Evolutionary conservation across 495 filamentous ascomycete genomes (phyloP).

Genomic region (Hypomontagnella monticulosa): DNA sequence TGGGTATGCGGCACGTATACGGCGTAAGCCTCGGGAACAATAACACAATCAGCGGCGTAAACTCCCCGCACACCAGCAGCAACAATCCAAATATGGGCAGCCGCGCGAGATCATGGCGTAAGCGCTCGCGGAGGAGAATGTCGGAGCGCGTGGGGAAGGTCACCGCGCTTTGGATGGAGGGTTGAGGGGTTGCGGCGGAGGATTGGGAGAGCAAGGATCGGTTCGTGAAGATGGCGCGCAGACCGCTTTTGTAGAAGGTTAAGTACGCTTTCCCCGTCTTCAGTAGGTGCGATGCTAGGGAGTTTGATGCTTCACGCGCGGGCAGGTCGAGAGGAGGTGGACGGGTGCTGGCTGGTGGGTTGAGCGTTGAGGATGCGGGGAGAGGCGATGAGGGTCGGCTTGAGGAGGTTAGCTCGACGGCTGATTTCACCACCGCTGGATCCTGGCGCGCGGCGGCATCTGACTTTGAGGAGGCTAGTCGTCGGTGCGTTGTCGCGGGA

Average conservation of each 20-base stretch:
- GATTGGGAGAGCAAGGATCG: constrained; percentile 58
- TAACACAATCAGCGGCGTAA: constrained; percentile 78
- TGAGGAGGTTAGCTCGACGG: constrained; percentile 6
- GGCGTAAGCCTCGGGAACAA: constrained; percentile 77
- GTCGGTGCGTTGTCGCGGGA: background rate
- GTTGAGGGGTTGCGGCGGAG: constrained; percentile 32
- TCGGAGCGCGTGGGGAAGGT: constrained; percentile 45
- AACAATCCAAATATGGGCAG: constrained; percentile 79
- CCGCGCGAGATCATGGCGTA: constrained; percentile 72
- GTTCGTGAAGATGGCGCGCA: constrained; percentile 73
- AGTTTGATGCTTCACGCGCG: constrained; percentile 46
- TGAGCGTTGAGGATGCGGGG: constrained; percentile 49
- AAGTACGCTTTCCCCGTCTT: constrained; percentile 67
- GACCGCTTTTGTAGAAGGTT: constrained; percentile 86
- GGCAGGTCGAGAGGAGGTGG: constrained; percentile 68
- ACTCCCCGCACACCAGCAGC: constrained; percentile 81
- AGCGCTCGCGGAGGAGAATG: constrained; percentile 64
- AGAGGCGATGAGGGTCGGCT: constrained; percentile 4
- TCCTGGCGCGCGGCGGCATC: background rate
- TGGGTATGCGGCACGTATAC: constrained; percentile 80
- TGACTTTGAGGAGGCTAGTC: too few species aligned
- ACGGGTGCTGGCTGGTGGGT: constrained; percentile 67
- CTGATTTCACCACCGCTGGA: background rate
- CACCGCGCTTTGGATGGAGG: background rate
- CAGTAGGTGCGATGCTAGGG: constrained; percentile 57